Evolutionary conservation across 2,329 filamentous ascomycete species (phyloP).

Genomic region (Graphilbum sp.): DNA sequence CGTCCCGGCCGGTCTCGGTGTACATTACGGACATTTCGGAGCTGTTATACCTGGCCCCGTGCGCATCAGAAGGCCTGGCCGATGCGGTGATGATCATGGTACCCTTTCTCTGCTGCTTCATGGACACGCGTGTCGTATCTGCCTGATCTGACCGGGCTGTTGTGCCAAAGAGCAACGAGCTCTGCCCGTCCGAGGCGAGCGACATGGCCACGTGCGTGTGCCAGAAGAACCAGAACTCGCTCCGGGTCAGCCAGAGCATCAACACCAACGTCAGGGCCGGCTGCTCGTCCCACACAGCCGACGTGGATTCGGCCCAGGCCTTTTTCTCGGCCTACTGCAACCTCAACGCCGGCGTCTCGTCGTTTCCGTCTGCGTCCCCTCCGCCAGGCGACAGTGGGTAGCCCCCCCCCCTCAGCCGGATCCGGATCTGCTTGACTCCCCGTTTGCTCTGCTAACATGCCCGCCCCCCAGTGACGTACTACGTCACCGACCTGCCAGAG

Average conservation of each 20-base stretch:
- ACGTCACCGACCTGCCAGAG: conserved; percentile 32
- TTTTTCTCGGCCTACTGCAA: conserved; percentile 36
- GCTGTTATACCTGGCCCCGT: conserved; percentile 24
- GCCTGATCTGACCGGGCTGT: conserved; percentile 8
- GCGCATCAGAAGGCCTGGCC: conserved; percentile 22
- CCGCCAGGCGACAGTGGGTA: conserved; percentile 35
- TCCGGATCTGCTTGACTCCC: neutral
- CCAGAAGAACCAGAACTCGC: conserved; percentile 30
- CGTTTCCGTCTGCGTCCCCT: conserved; percentile 26
- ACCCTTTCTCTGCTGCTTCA: too few species aligned
- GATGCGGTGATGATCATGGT: conserved; percentile 22
- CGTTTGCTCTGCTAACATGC: neutral
- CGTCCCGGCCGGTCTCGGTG: conserved; percentile 26
- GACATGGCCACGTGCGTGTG: conserved; percentile 33
- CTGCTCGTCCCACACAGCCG: conserved; percentile 29
- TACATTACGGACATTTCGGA: conserved; percentile 34
- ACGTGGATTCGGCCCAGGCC: conserved; percentile 29
- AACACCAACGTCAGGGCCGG: conserved; percentile 23
- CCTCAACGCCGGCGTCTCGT: conserved; percentile 30
- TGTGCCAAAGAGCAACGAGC: conserved; percentile 6
- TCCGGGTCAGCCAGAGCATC: conserved; percentile 24
- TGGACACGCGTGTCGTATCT: too few species aligned
- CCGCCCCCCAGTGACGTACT: conserved; percentile 28
- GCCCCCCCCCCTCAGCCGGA: too few species aligned
- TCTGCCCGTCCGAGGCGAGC: conserved; percentile 14